Base-by-base conservation (phyloP, 1,284 basidiomycete species). In the Malassezia arunalokei region DNA sequence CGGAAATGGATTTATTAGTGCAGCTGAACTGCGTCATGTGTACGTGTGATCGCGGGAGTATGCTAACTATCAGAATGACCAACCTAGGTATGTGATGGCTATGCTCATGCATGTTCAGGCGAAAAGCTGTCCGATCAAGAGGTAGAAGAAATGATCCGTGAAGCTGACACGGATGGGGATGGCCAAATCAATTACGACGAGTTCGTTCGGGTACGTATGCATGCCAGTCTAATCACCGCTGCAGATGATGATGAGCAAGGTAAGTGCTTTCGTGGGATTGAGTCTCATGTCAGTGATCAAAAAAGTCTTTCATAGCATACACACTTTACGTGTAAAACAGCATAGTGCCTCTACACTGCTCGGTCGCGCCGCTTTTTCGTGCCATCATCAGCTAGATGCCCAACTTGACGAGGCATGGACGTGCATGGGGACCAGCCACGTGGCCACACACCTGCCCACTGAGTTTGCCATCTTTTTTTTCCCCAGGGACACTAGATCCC, bases 111-210 rank as follows among this genome's bases (percentile, higher is more conserved):
- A 35, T 12, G 33, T 12, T 35, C 33, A 69, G 69, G 75, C 47
- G 91, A 96, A 78, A 91, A 90, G 76, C 78, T 96, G 52, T 83
- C 87, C 14, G 89, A 95, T 68, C 81, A 77, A 33, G 92, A 96
- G 77, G 87, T 96, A 57, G 86, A 91, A 65, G 89, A 94, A 78
- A 96, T 98, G 92, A 96, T 98, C 75, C 82, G 89, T 54, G 92
- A 96, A 76, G 92, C 92, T 49, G 92, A 98, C 75, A 82, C 88
- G 47, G 90, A 96, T 72, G 91, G 88, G 39, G 87, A 91, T 74
- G 87, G 87, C 86, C 76, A 85, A 55, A 68, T 71, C 57, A 71
- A 68, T 59, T 68, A 87, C 75, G 86, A 86, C 71, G 81, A 75
- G 64, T 62, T 79, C 60, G 78, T 79, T 53, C 77, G 76, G 64